Evolutionary conservation across 305 asterid species (phyloP).

Genomic region (Ilex paraguariensis): DNA sequence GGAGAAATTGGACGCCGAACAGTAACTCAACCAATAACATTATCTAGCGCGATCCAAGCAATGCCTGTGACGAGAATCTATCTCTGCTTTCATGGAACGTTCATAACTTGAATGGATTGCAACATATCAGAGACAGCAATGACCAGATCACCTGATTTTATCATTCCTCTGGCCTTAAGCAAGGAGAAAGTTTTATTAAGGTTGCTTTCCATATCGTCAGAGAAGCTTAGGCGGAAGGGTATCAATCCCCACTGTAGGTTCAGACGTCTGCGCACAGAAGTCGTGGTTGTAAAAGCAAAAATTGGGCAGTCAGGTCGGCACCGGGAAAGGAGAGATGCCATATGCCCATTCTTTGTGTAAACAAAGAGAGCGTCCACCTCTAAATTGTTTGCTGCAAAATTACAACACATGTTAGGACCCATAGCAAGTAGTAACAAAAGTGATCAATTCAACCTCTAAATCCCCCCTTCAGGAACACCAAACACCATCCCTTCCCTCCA

Average conservation of each 20-base stretch:
- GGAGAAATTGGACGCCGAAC: no score
- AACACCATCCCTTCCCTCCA: no score
- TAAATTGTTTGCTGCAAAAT: slow-evolving; percentile 78
- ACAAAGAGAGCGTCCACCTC: slow-evolving; percentile 95
- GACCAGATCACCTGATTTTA: slow-evolving; percentile 88
- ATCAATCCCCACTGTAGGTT: slow-evolving; percentile 98
- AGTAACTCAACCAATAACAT: no score
- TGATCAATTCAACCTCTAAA: slow-evolving; percentile 15
- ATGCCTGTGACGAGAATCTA: no score
- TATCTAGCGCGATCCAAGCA: no score
- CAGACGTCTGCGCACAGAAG: slow-evolving; percentile 83
- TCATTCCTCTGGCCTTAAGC: slow-evolving; percentile 94
- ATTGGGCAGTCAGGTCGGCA: slow-evolving; percentile 98
- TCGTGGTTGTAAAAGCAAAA: slow-evolving; percentile 86
- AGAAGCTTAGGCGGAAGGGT: slow-evolving; percentile 88
- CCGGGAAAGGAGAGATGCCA: slow-evolving; percentile 97
- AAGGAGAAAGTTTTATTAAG: slow-evolving; percentile 84
- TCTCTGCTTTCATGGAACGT: slow-evolving; percentile 54
- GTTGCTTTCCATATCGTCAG: slow-evolving; percentile 95
- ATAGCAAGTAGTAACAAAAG: neutral
- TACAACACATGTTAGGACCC: neutral
- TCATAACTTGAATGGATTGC: slow-evolving; percentile 96
- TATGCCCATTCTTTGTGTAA: slow-evolving; percentile 83
- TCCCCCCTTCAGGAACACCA: neutral
- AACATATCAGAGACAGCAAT: slow-evolving; percentile 94